Evolutionary conservation across 805 yeast genomes (phyloP), one percentile per base, ranked within the genome.

Genomic region (Saturnispora quitensis): DNA sequence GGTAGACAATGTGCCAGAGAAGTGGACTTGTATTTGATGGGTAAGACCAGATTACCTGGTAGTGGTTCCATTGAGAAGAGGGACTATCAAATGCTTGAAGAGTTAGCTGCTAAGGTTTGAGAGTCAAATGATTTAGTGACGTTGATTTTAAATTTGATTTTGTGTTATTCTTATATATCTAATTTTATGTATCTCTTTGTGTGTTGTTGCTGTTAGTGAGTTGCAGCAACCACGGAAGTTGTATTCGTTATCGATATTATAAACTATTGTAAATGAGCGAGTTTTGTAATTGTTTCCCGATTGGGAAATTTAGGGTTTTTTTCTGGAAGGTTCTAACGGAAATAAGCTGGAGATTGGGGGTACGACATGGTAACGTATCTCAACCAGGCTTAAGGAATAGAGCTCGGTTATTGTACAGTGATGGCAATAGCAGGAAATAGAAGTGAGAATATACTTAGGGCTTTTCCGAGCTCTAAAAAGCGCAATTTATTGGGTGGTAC

Each of bases 1-100:
- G 99, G 99, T 59, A 84, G 98, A 75, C 97, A 91, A 71, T 89
- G 97, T 80, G 99, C 99, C 36, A 78, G 96, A 59, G 89, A 88
- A 61, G 95, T 91, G 56, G 99, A 91, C 66, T 68, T 74, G 60
- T 86, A 68, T 68, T 75, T 91, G 67, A 81, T 82, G 81, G 90
- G 91, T 25, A 70, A 78, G 56, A 77, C 96, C 20, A 77, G 86
- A 64, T 77, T 93, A 62, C 98, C 99, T 55, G 96, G 96, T 43
- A 87, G 86, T 66, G 98, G 98, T 51, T 84, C 96, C 40, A 86
- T 93, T 65, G 88, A 84, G 61, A 88, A 84, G 70, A 82, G 97
- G 69, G 82, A 85, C 68, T 87, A 76, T 69, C 81, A 79, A 62
- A 70, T 87, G 59, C 73, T 86, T 63, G 90, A 84, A 68, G 91